Conservation (phyloP, 2,329 filamentous ascomycete genomes). For the Aspergillus ruber region DNA sequence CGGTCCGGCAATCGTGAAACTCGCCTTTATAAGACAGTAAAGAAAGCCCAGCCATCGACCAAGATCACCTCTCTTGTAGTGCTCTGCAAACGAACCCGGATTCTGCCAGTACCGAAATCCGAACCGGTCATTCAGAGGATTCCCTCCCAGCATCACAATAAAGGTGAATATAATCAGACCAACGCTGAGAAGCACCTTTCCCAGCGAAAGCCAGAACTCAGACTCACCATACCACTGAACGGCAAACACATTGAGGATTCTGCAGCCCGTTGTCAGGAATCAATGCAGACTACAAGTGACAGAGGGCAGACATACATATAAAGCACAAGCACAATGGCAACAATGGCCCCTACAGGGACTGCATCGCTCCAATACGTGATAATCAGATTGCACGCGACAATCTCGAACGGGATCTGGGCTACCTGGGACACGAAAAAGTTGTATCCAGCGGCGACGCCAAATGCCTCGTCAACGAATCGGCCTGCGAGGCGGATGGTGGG, state of each 20-base stretch:
- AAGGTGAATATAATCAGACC: conserved; percentile 72
- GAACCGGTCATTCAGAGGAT: conserved; percentile 64
- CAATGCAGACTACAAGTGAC: not conserved
- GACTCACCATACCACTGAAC: conserved; percentile 70
- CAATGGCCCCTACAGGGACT: conserved; percentile 42
- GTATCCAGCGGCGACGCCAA: conserved; percentile 43
- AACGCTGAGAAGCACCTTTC: conserved; percentile 66
- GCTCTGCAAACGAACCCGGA: conserved; percentile 64
- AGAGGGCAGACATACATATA: conserved; percentile 31
- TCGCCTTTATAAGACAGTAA: conserved; percentile 65
- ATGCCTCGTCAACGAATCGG: conserved; percentile 44
- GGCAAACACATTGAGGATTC: conserved; percentile 60
- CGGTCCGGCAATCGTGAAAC: conserved; percentile 61
- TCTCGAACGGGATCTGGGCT: conserved; percentile 47
- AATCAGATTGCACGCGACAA: conserved; percentile 46
- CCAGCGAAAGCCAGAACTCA: conserved; percentile 67
- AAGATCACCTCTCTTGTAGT: conserved; percentile 57
- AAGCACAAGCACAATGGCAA: conserved; percentile 39
- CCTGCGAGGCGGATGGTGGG: conserved; percentile 43
- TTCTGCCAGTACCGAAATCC: conserved; percentile 64
- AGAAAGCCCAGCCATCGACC: conserved; percentile 73
- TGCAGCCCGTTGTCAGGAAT: conserved; percentile 6
- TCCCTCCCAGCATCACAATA: conserved; percentile 75
- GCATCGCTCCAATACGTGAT: conserved; percentile 45
- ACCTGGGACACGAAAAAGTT: conserved; percentile 50